Evolutionary conservation across 2,329 filamentous ascomycete genomes (phyloP), one percentile per base, ranked within the genome.

Genomic region (Colletotrichum euphorbiae): DNA sequence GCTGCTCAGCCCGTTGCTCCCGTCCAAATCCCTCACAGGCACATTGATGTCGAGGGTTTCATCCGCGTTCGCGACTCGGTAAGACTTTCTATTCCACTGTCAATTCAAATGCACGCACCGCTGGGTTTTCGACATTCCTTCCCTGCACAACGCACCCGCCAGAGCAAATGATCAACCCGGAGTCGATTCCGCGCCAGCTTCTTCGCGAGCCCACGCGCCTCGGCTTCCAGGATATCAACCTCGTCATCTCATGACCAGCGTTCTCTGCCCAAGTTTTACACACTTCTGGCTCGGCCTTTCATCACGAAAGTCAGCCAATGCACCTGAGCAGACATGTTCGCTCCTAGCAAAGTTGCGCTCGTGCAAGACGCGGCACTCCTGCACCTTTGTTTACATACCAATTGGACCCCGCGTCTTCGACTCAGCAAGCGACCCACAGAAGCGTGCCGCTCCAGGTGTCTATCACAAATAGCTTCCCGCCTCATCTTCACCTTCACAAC

Each of bases 51-150:
- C 65, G 90, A 93, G 67, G 91, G 93, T 78, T 95, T 95, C 78
- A 86, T 93, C 69, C 86, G 90, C 76, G 93, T 94, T 55, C 89
- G 93, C 75, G 93, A 97, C 78, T 90, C 89, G 77, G 93, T 97
- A 90, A 87, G 92, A 61, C 62, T 56, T 13, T 33, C 69, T 50
- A 54, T 40, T 48, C n/a, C 21, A 19, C 28, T 9, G n/a, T 17
- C n/a, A 21, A 19, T 2, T 55, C 46, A 43, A 38, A 60, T 19
- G 4, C 55, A 7, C 13, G 21, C 46, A 19, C 19, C 36, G 19
- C 19, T 17, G 12, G 24, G 43, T n/a, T n/a, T 21, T 11, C 38
- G 11, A 12, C 17, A 12, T 46, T 2, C 17, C 15, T 15, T 50
- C 9, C 19, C 9, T 12, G 4, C 19, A 5, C 33, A 63, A 31